Conservation (phyloP, 352 stramenopile genomes). For the Plasmopara muralis region DNA sequence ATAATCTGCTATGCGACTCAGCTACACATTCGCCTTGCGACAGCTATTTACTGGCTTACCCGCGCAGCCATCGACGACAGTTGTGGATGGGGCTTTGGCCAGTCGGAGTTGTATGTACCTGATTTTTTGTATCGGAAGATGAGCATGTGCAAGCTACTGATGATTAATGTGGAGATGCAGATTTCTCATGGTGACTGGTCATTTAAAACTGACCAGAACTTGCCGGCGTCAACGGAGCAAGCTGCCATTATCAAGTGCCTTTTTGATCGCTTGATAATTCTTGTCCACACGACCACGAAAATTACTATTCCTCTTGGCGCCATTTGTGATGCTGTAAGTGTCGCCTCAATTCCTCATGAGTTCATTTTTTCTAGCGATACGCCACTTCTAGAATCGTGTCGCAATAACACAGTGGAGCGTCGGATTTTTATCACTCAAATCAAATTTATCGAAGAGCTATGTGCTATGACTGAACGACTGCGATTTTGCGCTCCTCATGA, state of each 20-base stretch:
- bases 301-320: slow-evolving; percentile 36
- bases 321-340: slow-evolving; percentile 51
- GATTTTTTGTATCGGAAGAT: slow-evolving; percentile 77
- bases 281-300: slow-evolving; percentile 36
- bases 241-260: slow-evolving; percentile 53
- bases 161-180: slow-evolving; percentile 82
- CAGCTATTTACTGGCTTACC: slow-evolving; percentile 73
- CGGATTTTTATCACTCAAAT: slow-evolving; percentile 62
- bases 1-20: slow-evolving; percentile 66
- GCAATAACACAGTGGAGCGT: slow-evolving; percentile 25
- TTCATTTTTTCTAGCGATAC: slow-evolving; percentile 36
- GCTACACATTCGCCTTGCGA: slow-evolving; percentile 73
- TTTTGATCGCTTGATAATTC: slow-evolving; percentile 50
- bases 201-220: slow-evolving; percentile 55
- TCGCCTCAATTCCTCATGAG: slow-evolving; percentile 36
- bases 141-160: slow-evolving; percentile 71
- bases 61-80: slow-evolving; percentile 70
- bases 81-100: slow-evolving; percentile 73
- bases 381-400: slow-evolving; percentile 28
- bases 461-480: slow-evolving; percentile 68
- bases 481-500: slow-evolving; percentile 45
- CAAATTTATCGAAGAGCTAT: slow-evolving; percentile 65
- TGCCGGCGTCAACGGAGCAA: slow-evolving; percentile 57
- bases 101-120: slow-evolving; percentile 66
- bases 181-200: slow-evolving; percentile 51